Base-by-base conservation (phyloP, 306 rosid genomes). In the Citrullus amarus region DNA sequence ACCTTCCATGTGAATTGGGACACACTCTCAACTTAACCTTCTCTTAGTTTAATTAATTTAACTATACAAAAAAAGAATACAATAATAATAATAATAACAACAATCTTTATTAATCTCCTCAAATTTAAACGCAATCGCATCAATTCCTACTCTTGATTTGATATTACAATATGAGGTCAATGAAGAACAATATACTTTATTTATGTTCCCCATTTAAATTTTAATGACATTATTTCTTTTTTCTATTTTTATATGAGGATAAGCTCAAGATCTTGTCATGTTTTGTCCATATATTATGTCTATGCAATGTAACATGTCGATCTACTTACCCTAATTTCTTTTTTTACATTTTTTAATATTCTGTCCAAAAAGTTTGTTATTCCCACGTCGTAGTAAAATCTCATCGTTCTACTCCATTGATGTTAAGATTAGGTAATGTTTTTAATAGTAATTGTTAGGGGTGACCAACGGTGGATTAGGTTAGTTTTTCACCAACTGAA, bases 1-100 rank as follows among this genome's bases (percentile, higher is more conserved):
- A 73, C 78, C 78, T 73, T 73, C 61, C 78, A 73, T 53, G 60
- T 73, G 78, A 51, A 73, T 73, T 30, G 5, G 16, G 25, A 25
- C 58, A 71, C 46, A 4, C 39, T 36, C 39, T 6, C n/a, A 60
- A 28, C 6, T 71, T 48, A 50, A 30, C 60, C 30, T 51, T 5
- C 20, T 73, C 6, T 43, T 11, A 18, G 5, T 63, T 68, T 68
- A 36, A 41, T 67, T 67, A 66, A 65, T 8, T 63, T 16, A 2
- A 60, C 15, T 34, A 28, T 13, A 1, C n/a, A 43, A 43, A 43
- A 43, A 25, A 25, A 1, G 28, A 25, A 25, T 25, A 25, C 28
- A 25, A 25, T 25, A 25, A 25, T 25, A 32, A 32, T 6, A 43
- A 6, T 43, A 43, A 13, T 4, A 12, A 48, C 9, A 32, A 32